A percentile compares a stretch with the other conserved stretches of the same genome.
phyloP scores from a whole-genome alignment of 2,329 filamentous ascomycete species.

The Pseudocercospora eumusae region DNA sequence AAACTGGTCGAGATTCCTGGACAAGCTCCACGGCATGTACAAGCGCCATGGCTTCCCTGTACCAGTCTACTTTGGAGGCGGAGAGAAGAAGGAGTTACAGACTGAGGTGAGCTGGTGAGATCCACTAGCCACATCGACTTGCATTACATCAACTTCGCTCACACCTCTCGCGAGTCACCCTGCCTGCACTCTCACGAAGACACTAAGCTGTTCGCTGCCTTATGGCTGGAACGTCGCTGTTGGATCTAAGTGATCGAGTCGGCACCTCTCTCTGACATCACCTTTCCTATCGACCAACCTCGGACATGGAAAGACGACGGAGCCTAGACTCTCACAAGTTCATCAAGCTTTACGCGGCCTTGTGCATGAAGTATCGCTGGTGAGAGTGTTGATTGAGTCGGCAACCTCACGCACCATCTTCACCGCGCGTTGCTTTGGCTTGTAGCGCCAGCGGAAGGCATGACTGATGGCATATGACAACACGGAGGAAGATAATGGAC shows the following conservation, averaged over 20 bases:
- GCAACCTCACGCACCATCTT: too few species aligned
- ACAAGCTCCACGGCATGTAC: background rate
- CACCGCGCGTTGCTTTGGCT: too few species aligned
- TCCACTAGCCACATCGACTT: background rate
- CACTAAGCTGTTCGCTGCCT: background rate
- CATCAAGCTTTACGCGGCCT: too few species aligned
- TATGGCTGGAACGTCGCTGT: background rate
- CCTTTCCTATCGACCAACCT: background rate
- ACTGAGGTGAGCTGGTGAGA: background rate
- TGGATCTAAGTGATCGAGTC: background rate
- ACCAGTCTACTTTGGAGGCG: background rate
- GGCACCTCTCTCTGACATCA: background rate
- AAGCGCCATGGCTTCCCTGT: background rate
- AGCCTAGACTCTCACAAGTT: too few species aligned
- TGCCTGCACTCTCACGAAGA: background rate
- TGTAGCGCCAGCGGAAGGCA: too few species aligned
- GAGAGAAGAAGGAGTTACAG: background rate
- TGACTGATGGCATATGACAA: too few species aligned
- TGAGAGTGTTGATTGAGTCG: too few species aligned
- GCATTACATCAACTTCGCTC: background rate
- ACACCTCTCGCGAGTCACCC: background rate
- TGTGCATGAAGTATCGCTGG: too few species aligned
- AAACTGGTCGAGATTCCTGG: background rate
- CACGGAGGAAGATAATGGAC: too few species aligned
- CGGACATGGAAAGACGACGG: background rate